Percentiles rank a stretch among this genome's conserved stretches.
Conservation (phyloP, 2,329 filamentous ascomycete genomes). For the Acarospora socialis region DNA sequence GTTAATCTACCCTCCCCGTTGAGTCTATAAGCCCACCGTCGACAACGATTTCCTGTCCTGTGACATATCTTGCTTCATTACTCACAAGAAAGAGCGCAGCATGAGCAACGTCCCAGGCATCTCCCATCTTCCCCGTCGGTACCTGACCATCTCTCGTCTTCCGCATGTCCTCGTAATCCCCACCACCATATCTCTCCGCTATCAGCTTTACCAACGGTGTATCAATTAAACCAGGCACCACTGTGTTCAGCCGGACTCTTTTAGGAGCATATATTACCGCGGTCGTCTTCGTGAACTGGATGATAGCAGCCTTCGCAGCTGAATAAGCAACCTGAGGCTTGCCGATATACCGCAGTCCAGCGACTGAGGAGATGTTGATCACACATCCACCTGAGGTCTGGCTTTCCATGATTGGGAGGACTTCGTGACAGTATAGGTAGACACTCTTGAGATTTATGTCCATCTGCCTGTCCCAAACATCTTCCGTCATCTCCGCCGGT, state of each 20-base stretch:
- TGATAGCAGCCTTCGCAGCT: slow-evolving; percentile 36
- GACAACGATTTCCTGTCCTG: slow-evolving; percentile 23
- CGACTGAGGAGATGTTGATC: slow-evolving; percentile 35
- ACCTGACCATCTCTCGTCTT: slow-evolving; percentile 41
- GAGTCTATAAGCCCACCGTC: slow-evolving; percentile 23
- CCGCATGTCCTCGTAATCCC: slow-evolving; percentile 36
- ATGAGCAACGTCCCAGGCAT: slow-evolving; percentile 23
- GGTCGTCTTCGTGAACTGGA: slow-evolving; percentile 32
- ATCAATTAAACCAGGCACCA: slow-evolving; percentile 43
- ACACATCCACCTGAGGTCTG: slow-evolving; percentile 31
- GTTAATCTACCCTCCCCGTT: too few relatives aligned
- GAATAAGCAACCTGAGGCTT: slow-evolving; percentile 42
- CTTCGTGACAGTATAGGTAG: slow-evolving; percentile 36
- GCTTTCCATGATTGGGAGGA: slow-evolving; percentile 40
- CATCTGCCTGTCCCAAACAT: slow-evolving; percentile 36
- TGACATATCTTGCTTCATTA: slow-evolving; percentile 22
- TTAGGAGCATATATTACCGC: slow-evolving; percentile 27
- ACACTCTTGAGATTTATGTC: slow-evolving; percentile 39
- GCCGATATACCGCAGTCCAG: slow-evolving; percentile 35
- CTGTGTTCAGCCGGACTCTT: slow-evolving; percentile 37
- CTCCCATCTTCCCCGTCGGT: slow-evolving; percentile 41
- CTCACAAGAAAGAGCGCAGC: slow-evolving; percentile 20
- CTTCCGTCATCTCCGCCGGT: slow-evolving; percentile 31
- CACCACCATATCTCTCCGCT: slow-evolving; percentile 31
- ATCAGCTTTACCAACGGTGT: slow-evolving; percentile 37